Evolutionary conservation across 371 early-diverging fungal genomes (phyloP), one percentile per base, ranked within the genome.

Genomic region (Fennellomyces sp.): DNA sequence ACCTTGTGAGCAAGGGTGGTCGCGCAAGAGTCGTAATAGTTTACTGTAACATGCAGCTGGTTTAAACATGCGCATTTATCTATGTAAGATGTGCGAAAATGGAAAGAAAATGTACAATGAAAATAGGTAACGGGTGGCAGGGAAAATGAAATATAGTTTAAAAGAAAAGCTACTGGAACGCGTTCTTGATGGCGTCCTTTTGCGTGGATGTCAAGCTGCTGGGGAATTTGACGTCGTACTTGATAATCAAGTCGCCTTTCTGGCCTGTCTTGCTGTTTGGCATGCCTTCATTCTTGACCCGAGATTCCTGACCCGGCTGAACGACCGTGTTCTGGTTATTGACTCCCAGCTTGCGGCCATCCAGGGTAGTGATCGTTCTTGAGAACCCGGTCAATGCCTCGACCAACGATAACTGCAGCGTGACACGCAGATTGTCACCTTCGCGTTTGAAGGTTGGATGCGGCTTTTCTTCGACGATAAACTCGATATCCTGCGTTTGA

Each of bases 391-490:
- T 68, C 30, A 97, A 74, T 2, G 96, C 94, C 63, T 97, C 97
- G 3, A 76, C 76, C 6, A 99, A 80, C 1, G 82, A 73, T 26
- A 99, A 69, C 27, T 84, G 67, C 15, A 98, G 57, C 0, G 70
- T 75, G 10, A 84, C 69, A 25, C 82, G 75, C 52, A 99, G 80
- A 70, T 97, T 83, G 65, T 98, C 91, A 31, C 96, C 97, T n/a
- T 92, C 91, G 29, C 98, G 92, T 61, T 84, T 93, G 76, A 91
- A 96, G 6, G 76, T 25, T 5, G 86, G 58, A 73, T 99, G 96
- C 12, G 96, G 94, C 72, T 95, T 95, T 70, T 98, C 98, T 64
- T 93, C 92, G n/a, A 99, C 62, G 19, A 96, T 80, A 71, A 99
- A 95, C 58, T 94, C 98, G 54, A 97, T 86, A 68, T 96, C 97